Conservation (phyloP, 78 protist genomes). For the Tieghemostelium lacteum region DNA sequence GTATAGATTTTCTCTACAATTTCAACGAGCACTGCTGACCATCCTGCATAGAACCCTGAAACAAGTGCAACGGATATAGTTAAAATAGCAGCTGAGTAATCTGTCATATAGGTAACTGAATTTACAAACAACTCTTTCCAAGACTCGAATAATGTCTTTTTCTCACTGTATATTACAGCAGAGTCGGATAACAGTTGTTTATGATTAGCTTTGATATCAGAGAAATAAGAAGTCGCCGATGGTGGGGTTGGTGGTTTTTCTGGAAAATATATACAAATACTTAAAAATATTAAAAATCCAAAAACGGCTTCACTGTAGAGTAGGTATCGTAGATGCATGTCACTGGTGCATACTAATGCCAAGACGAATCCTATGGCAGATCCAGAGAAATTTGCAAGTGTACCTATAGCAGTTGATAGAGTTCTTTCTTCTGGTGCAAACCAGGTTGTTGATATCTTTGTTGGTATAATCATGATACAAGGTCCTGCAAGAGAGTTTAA, state of each 20-base stretch:
- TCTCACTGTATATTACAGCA: not conserved
- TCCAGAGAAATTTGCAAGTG: slow-evolving; percentile 49
- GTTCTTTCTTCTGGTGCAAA: slow-evolving; percentile 59
- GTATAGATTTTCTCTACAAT: slow-evolving; percentile 3
- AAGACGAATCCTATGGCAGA: slow-evolving; percentile 59
- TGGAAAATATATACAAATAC: slow-evolving; percentile 26
- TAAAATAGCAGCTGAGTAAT: slow-evolving; percentile 21
- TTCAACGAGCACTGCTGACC: slow-evolving; percentile 45
- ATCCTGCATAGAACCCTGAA: slow-evolving; percentile 47
- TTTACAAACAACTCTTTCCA: slow-evolving; percentile 34
- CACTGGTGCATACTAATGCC: slow-evolving; percentile 11
- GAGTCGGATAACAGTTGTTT: not conserved
- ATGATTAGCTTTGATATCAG: not conserved
- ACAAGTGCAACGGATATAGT: slow-evolving; percentile 1
- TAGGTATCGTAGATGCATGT: not conserved
- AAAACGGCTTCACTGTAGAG: slow-evolving; percentile 30
- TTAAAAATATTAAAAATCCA: slow-evolving; percentile 3
- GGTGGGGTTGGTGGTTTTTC: slow-evolving; percentile 79
- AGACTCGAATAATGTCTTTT: slow-evolving; percentile 16
- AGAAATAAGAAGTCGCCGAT: slow-evolving; percentile 19
- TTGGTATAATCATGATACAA: slow-evolving; percentile 39
- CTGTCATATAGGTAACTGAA: not conserved
- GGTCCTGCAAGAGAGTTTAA: slow-evolving; percentile 50
- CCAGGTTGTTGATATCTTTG: slow-evolving; percentile 45
- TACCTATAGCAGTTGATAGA: slow-evolving; percentile 35